Conservation (phyloP, 495 filamentous ascomycete species). For the Collariella sp. region DNA sequence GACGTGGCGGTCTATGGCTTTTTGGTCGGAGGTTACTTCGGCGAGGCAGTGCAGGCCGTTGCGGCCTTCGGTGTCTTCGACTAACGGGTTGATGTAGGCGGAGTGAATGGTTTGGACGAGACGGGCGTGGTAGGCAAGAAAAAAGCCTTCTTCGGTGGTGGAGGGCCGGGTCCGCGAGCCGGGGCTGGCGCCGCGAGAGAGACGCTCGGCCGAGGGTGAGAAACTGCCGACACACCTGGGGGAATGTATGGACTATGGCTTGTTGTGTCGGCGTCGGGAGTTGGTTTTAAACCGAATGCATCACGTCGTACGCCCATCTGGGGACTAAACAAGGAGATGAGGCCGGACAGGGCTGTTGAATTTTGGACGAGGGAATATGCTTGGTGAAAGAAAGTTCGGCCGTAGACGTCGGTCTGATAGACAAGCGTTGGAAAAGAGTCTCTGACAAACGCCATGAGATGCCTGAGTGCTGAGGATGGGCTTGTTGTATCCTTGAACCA, state of each 20-base stretch:
- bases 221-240: conserved; percentile 8
- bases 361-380: conserved; percentile 21
- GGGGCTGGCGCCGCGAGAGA: neutral
- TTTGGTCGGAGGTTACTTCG: conserved; percentile 31
- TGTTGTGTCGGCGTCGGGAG: neutral
- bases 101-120: conserved; percentile 31
- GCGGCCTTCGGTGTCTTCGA: conserved; percentile 36
- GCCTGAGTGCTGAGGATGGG: conserved; percentile 14
- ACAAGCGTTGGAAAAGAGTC: conserved; percentile 24
- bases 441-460: conserved; percentile 23
- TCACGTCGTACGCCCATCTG: conserved; percentile 17
- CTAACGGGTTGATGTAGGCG: conserved; percentile 21
- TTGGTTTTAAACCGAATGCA: conserved; percentile 31
- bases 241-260: conserved; percentile 8
- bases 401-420: conserved; percentile 35
- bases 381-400: conserved; percentile 38
- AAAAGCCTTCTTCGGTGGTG: conserved; percentile 11
- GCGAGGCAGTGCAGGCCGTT: conserved; percentile 45
- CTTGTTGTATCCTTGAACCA: conserved; percentile 27
- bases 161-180: neutral
- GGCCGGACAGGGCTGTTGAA: conserved; percentile 1
- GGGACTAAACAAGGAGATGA: conserved; percentile 14
- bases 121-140: conserved; percentile 23
- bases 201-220: neutral
- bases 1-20: conserved; percentile 20